These are phyloP conservation scores for Lomentospora prolificans DNA, from an alignment of 2,329 filamentous ascomycete genomes.

Conservation along the genomic window DNA sequence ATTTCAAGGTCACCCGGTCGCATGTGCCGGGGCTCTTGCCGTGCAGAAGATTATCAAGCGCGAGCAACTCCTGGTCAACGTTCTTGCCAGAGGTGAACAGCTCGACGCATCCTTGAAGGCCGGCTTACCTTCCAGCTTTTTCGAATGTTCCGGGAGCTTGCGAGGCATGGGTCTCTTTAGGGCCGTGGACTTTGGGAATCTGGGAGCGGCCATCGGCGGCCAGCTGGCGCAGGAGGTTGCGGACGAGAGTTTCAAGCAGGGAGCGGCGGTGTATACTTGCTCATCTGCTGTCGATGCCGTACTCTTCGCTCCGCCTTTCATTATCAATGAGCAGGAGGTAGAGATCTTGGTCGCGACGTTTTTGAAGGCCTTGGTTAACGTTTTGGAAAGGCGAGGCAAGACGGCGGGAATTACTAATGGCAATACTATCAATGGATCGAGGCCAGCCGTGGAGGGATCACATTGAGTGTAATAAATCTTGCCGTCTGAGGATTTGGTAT, in stretches of 20 bases:
- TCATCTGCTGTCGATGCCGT: conserved; percentile 10
- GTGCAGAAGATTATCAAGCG: conserved; percentile 28
- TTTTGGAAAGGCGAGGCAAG: background rate
- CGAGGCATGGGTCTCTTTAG: conserved; percentile 34
- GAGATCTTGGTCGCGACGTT: conserved; percentile 6
- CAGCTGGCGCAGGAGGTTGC: conserved; percentile 8
- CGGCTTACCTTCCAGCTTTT: conserved; percentile 17
- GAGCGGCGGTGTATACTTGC: conserved; percentile 12
- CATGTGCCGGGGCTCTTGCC: conserved; percentile 26
- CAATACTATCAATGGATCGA: background rate
- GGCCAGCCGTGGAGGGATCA: background rate
- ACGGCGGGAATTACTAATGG: background rate
- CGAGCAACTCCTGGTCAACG: conserved; percentile 23
- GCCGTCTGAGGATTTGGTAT: too few species aligned
- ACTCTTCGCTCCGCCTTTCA: conserved; percentile 11
- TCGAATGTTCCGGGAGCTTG: conserved; percentile 26
- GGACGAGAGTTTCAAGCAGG: conserved; percentile 8
- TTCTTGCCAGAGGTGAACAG: conserved; percentile 19
- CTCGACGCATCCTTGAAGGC: conserved; percentile 19
- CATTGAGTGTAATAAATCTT: background rate
- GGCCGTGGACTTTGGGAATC: conserved; percentile 31
- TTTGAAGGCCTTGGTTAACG: background rate
- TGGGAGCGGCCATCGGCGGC: conserved; percentile 2
- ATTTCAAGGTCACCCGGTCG: conserved; percentile 31
- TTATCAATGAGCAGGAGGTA: conserved; percentile 10